A percentile compares a stretch with the other conserved stretches of the same genome.
Evolutionary conservation across 1,284 basidiomycete species (phyloP).

Genomic region (Moniliella sp.): DNA sequence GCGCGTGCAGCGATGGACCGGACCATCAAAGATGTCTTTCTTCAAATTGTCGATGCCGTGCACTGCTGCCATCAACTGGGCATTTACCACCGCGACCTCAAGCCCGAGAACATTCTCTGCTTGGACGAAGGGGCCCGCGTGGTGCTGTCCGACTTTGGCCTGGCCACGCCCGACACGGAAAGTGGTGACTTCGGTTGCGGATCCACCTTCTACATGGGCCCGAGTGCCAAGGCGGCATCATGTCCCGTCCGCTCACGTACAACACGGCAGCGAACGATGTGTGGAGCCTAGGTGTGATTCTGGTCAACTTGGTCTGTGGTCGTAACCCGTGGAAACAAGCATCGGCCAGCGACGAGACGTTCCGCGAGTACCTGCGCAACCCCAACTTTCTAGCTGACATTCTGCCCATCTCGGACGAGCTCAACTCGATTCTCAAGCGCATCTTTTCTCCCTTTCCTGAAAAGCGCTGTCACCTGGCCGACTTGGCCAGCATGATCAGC

Average conservation of each 20-base stretch:
- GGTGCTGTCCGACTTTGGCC: slow-evolving; percentile 83
- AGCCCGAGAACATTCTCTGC: slow-evolving; percentile 91
- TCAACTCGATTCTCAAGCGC: slow-evolving; percentile 25
- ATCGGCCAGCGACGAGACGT: slow-evolving; percentile 49
- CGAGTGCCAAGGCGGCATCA: slow-evolving; percentile 71
- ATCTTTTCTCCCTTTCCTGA: slow-evolving; percentile 26
- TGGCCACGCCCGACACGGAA: slow-evolving; percentile 68
- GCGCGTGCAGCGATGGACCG: slow-evolving; percentile 16
- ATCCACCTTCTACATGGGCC: slow-evolving; percentile 87
- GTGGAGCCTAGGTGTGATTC: slow-evolving; percentile 76
- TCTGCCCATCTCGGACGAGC: slow-evolving; percentile 27
- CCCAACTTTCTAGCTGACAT: slow-evolving; percentile 27
- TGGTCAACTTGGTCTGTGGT: slow-evolving; percentile 76
- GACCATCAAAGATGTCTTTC: slow-evolving; percentile 25
- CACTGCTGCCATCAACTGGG: slow-evolving; percentile 51
- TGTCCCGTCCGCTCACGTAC: slow-evolving; percentile 42
- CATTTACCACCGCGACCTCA: slow-evolving; percentile 88
- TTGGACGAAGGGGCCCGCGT: slow-evolving; percentile 52
- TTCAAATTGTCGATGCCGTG: slow-evolving; percentile 63
- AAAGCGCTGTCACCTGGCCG: slow-evolving; percentile 16
- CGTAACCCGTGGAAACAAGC: slow-evolving; percentile 72
- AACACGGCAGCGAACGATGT: slow-evolving; percentile 54
- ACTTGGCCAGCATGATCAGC: slow-evolving; percentile 17
- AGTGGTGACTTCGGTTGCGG: slow-evolving; percentile 86
- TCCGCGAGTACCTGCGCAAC: slow-evolving; percentile 35